These are phyloP conservation scores for Penicillium goetzii DNA, from an alignment of 495 filamentous ascomycete genomes.

Conservation along the genomic window DNA sequence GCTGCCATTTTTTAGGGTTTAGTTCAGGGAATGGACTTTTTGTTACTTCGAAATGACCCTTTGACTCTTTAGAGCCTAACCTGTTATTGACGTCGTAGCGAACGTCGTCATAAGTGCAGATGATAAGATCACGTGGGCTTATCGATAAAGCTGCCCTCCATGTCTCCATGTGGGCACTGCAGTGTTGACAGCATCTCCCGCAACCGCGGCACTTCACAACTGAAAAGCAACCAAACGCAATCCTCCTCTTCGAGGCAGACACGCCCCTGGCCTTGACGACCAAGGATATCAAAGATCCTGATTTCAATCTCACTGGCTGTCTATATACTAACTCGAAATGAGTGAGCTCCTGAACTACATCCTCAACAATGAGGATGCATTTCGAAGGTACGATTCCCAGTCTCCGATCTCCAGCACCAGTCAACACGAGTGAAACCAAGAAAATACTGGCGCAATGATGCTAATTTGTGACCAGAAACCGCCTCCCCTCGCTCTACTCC, in stretches of 20 bases:
- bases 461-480: conserved; percentile 56
- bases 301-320: background rate
- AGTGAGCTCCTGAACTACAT: conserved; percentile 65
- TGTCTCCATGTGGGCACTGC: conserved; percentile 4
- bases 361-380: conserved; percentile 63
- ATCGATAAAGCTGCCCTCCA: conserved; percentile 35
- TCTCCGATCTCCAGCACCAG: background rate
- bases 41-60: background rate
- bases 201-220: conserved; percentile 6
- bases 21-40: too few species aligned
- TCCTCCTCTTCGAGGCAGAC: background rate
- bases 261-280: background rate
- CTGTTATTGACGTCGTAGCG: background rate
- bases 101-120: background rate
- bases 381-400: conserved; percentile 56
- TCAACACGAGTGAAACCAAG: background rate
- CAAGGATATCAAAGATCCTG: too few species aligned
- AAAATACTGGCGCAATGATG: background rate
- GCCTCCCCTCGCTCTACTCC: conserved; percentile 90
- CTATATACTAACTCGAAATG: conserved; percentile 43
- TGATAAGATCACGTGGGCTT: conserved; percentile 30
- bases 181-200: conserved; percentile 4
- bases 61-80: background rate
- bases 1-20: too few species aligned
- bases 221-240: background rate